These are phyloP conservation scores for Monosporozyma aerobia DNA, from an alignment of 805 yeast genomes.

Conservation along the genomic window DNA sequence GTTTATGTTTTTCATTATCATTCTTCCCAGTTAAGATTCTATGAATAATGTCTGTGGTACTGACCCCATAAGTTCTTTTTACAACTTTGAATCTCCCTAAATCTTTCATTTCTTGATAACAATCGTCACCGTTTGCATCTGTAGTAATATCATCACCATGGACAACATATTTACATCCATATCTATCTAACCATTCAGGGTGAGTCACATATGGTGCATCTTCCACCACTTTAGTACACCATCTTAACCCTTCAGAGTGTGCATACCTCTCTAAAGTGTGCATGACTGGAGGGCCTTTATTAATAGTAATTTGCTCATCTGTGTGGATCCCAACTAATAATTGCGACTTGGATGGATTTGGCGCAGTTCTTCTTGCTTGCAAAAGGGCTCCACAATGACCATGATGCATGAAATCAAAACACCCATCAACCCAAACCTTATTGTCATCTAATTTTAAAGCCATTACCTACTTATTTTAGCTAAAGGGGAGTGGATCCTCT, in stretches of 20 bases:
- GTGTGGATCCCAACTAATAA: slow-evolving; percentile 66
- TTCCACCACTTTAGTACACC: slow-evolving; percentile 67
- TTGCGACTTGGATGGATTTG: slow-evolving; percentile 30
- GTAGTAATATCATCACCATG: slow-evolving; percentile 98
- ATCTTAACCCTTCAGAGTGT: slow-evolving; percentile 86
- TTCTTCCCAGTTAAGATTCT: slow-evolving; percentile 50
- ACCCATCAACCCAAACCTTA: slow-evolving; percentile 92
- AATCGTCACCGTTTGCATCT: slow-evolving; percentile 91
- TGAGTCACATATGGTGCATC: slow-evolving; percentile 88
- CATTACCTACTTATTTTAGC: neutral
- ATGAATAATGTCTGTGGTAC: slow-evolving; percentile 91
- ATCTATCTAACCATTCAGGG: slow-evolving; percentile 64
- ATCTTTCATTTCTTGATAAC: slow-evolving; percentile 77
- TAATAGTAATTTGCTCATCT: slow-evolving; percentile 71
- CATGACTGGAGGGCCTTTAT: slow-evolving; percentile 97
- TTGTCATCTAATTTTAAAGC: slow-evolving; percentile 7
- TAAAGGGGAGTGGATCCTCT: too few relatives aligned
- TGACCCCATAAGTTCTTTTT: slow-evolving; percentile 85
- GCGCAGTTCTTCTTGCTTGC: slow-evolving; percentile 80
- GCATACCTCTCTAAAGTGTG: slow-evolving; percentile 60
- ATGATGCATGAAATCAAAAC: slow-evolving; percentile 96
- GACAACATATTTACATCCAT: slow-evolving; percentile 81
- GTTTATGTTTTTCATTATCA: slow-evolving; percentile 1
- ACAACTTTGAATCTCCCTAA: slow-evolving; percentile 84
- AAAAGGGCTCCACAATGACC: slow-evolving; percentile 96